Conservation (phyloP, 2,329 filamentous ascomycete species). For the Claviceps sp. region DNA sequence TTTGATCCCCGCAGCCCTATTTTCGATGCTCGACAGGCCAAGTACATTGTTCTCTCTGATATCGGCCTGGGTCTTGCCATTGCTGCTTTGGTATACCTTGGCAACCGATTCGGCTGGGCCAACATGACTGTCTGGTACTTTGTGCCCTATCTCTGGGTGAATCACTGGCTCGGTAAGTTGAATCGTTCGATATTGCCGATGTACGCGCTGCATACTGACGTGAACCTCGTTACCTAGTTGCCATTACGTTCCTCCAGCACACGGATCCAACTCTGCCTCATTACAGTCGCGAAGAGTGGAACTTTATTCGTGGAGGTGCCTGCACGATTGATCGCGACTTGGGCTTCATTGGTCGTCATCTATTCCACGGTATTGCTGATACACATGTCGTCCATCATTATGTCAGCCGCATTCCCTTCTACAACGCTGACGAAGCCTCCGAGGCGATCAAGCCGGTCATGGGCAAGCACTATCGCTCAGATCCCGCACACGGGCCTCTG, state of each 20-base stretch:
- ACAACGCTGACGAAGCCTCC: constrained; percentile 85
- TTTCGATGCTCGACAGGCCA: constrained; percentile 82
- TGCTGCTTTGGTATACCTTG: constrained; percentile 52
- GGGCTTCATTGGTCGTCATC: constrained; percentile 80
- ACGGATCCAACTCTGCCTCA: constrained; percentile 89
- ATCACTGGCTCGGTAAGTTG: constrained; percentile 91
- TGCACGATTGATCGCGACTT: constrained; percentile 96
- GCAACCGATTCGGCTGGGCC: constrained; percentile 64
- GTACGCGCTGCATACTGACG: not conserved
- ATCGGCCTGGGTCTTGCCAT: constrained; percentile 57
- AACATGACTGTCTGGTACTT: constrained; percentile 95
- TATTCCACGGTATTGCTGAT: constrained; percentile 93
- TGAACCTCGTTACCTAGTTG: constrained; percentile 46
- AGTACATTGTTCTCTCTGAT: constrained; percentile 77
- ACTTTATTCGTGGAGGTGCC: constrained; percentile 82
- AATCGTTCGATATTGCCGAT: not conserved
- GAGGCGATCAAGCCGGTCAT: constrained; percentile 92
- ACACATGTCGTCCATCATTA: constrained; percentile 98
- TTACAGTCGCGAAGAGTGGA: constrained; percentile 79
- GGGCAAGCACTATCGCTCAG: constrained; percentile 86
- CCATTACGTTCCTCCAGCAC: constrained; percentile 95
- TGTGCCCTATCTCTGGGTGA: constrained; percentile 90
- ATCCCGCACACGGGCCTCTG: constrained; percentile 59
- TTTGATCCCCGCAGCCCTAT: constrained; percentile 80
- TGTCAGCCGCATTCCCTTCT: constrained; percentile 90